phyloP scores from a whole-genome alignment of 1,139 yeast species.

The Pichia sp. region DNA sequence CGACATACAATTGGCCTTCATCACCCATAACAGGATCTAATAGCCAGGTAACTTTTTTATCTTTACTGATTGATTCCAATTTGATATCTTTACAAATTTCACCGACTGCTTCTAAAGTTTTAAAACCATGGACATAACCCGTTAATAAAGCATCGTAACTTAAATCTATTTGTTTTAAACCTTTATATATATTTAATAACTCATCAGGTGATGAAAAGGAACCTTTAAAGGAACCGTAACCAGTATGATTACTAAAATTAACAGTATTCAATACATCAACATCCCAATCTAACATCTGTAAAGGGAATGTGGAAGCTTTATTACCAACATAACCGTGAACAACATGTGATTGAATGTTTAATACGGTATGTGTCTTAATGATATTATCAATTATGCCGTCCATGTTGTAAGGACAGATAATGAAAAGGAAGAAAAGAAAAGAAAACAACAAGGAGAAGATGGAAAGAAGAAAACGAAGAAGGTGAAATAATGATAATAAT shows the following conservation, averaged over 20 bases:
- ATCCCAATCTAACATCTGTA: slow-evolving; percentile 77
- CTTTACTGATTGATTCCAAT: slow-evolving; percentile 15
- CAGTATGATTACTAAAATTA: slow-evolving; percentile 78
- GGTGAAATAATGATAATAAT: not conserved
- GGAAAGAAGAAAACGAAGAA: not conserved
- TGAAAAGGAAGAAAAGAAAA: not conserved
- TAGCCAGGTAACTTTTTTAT: slow-evolving; percentile 41
- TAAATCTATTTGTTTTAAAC: slow-evolving; percentile 39
- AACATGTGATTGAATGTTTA: slow-evolving; percentile 73
- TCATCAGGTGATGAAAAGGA: slow-evolving; percentile 37
- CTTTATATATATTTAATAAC: slow-evolving; percentile 38
- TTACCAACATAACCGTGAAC: slow-evolving; percentile 86
- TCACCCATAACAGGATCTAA: slow-evolving; percentile 96
- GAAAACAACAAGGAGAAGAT: not conserved
- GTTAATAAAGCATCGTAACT: slow-evolving; percentile 58
- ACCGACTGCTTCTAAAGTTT: slow-evolving; percentile 43
- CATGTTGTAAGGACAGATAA: not conserved
- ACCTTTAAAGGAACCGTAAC: slow-evolving; percentile 55
- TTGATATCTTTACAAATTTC: slow-evolving; percentile 32
- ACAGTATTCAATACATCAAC: slow-evolving; percentile 78
- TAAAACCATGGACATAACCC: slow-evolving; percentile 65
- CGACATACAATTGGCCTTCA: slow-evolving; percentile 75
- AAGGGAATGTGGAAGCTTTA: slow-evolving; percentile 72
- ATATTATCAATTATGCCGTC: not conserved
- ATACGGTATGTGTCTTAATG: slow-evolving; percentile 27